Evolutionary conservation across 2,329 filamentous ascomycete genomes (phyloP), one percentile per base, ranked within the genome.

Genomic region (Pseudogymnoascus sp.): DNA sequence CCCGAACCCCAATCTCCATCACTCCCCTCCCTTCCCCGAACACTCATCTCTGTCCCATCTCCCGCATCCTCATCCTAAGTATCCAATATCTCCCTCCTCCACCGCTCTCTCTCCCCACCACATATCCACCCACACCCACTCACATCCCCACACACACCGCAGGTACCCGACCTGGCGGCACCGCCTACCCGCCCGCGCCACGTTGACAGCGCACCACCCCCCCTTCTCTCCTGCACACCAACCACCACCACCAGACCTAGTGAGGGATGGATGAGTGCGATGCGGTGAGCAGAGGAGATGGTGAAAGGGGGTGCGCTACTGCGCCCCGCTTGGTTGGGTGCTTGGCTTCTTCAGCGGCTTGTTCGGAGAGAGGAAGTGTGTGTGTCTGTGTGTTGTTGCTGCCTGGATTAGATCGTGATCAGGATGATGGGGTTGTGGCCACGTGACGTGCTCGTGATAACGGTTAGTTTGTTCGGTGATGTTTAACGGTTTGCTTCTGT

Each of bases 81-180:
- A 48, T 15, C 7, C 18, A 12, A 39, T 35, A 19, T 19, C 62
- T 62, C 3, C 58, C 41, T 45, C 13, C 59, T 59, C 18, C 73
- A 70, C 52, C 65, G 63, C 4, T 26, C 56, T 57, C 64, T 1
- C 38, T 70, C 82, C 82, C 84, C 8, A 77, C n/a, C 75, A 34
- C 70, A 66, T n/a, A n/a, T n/a, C 26, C 15, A 67, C 67, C 59
- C 62, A 67, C 41, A 59, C 67, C 48, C 64, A 62, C 18, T 77
- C 67, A 13, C 74, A 71, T 73, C 78, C 77, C 0, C 82, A 78
- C 7, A 74, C 71, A 41, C 70, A 69, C 83, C 84, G 88, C 1
- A 75, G 77, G 5, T 70, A 70, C 48, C 77, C 88, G 88, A 59
- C 87, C 76, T 64, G 88, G 85, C 15, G 72, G 63, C 18, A 69